A percentile compares a stretch with the other conserved stretches of the same genome.
These are phyloP conservation scores for Trichoderma gracile DNA, from an alignment of 2,329 filamentous ascomycete genomes.

Conservation along the genomic window DNA sequence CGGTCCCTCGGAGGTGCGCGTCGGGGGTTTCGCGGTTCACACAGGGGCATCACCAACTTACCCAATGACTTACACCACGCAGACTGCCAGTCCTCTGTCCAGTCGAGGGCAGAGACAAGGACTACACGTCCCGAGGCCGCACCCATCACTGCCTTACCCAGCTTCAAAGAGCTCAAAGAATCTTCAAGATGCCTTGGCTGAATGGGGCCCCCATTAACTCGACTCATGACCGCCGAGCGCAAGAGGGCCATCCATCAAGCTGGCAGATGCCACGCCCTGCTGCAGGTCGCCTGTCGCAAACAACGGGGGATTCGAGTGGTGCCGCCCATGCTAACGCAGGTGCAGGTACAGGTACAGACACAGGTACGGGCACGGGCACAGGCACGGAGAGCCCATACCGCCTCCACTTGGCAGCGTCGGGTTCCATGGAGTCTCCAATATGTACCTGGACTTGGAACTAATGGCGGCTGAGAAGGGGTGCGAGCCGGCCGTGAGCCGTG, in stretches of 20 bases:
- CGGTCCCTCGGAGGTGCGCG: neutral
- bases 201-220: neutral
- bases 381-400: neutral
- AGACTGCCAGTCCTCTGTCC: no score
- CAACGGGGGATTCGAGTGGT: neutral
- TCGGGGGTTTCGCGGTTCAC: neutral
- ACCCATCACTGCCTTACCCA: no score
- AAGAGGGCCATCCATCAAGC: neutral
- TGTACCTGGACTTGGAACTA: no score
- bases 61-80: no score
- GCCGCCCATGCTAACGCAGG: neutral
- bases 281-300: slow-evolving; percentile 21
- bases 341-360: neutral
- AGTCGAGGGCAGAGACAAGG: no score
- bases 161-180: no score
- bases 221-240: neutral
- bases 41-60: neutral
- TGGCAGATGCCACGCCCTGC: neutral
- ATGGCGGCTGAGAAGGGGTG: neutral
- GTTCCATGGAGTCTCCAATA: neutral
- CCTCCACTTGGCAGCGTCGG: neutral
- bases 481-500: neutral
- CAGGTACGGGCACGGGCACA: neutral
- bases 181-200: no score
- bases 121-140: no score